Evolutionary conservation across 352 stramenopile genomes (phyloP).

Genomic region (Globisporangium yorkense): DNA sequence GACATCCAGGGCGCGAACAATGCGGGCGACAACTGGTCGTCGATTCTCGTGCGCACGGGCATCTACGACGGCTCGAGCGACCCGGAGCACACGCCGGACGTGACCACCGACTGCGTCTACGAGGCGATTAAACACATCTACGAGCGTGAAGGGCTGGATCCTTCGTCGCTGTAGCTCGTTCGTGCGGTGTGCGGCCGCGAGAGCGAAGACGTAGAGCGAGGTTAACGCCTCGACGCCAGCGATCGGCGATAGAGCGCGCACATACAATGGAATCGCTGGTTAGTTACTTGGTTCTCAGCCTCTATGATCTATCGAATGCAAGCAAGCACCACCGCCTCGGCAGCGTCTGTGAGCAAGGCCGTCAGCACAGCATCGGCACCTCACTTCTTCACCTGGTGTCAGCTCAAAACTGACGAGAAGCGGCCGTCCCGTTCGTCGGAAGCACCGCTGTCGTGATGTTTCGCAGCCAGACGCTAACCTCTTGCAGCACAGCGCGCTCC

Average conservation of each 20-base stretch:
- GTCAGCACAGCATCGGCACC: too few relatives aligned
- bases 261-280: not conserved
- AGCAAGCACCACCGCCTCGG: too few relatives aligned
- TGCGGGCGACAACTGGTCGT: slow-evolving; percentile 75
- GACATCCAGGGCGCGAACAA: slow-evolving; percentile 88
- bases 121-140: slow-evolving; percentile 82
- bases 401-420: slow-evolving; percentile 2
- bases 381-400: not conserved
- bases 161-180: slow-evolving; percentile 23
- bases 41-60: slow-evolving; percentile 82
- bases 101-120: slow-evolving; percentile 52
- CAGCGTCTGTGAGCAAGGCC: too few relatives aligned
- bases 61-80: slow-evolving; percentile 67
- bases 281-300: not conserved
- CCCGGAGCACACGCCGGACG: slow-evolving; percentile 60
- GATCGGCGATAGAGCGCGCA: not conserved
- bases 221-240: not conserved
- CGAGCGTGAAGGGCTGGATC: slow-evolving; percentile 41
- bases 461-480: slow-evolving; percentile 73
- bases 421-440: not conserved
- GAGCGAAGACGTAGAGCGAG: not conserved
- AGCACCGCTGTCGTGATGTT: slow-evolving; percentile 28
- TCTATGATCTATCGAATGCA: not conserved
- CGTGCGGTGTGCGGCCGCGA: not conserved
- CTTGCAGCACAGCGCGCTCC: slow-evolving; percentile 73